phyloP scores from a whole-genome alignment of 2,329 filamentous ascomycete genomes.

The Monosporascus ibericus region DNA sequence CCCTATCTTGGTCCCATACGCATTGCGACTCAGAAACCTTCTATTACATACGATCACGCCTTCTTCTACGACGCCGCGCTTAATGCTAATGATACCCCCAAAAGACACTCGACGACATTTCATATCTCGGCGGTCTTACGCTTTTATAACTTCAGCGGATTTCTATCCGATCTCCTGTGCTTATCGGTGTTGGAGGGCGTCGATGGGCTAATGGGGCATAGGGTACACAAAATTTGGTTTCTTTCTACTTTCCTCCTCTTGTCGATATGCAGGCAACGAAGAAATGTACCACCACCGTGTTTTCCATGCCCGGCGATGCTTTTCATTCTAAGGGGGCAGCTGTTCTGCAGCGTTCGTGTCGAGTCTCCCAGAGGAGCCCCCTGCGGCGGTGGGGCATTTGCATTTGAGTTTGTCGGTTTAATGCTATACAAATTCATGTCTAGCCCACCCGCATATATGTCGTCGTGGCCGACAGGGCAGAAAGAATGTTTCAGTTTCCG shows the following conservation, averaged over 20 bases:
- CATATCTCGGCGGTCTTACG: not conserved
- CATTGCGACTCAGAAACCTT: not conserved
- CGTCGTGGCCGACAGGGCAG: not conserved
- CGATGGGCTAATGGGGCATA: not conserved
- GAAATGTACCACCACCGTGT: not conserved
- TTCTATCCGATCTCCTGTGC: not conserved
- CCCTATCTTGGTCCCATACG: not conserved
- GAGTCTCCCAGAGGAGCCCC: not conserved
- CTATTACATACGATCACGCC: too few species aligned
- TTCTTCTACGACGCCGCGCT: not conserved
- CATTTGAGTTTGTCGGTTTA: not conserved
- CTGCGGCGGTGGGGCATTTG: not conserved
- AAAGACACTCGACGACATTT: not conserved
- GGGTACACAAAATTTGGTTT: not conserved
- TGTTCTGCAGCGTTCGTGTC: not conserved
- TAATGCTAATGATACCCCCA: not conserved
- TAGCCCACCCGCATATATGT: not conserved
- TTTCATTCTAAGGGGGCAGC: not conserved
- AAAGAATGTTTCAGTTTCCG: not conserved
- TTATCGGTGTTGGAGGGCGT: not conserved
- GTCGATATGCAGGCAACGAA: not conserved
- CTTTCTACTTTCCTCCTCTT: not conserved
- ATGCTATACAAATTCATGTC: not conserved
- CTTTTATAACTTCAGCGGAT: not conserved
- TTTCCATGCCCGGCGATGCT: not conserved